phyloP scores from a whole-genome alignment of 176 grass and related monocot genomes.

The Thinopyrum elongatum region DNA sequence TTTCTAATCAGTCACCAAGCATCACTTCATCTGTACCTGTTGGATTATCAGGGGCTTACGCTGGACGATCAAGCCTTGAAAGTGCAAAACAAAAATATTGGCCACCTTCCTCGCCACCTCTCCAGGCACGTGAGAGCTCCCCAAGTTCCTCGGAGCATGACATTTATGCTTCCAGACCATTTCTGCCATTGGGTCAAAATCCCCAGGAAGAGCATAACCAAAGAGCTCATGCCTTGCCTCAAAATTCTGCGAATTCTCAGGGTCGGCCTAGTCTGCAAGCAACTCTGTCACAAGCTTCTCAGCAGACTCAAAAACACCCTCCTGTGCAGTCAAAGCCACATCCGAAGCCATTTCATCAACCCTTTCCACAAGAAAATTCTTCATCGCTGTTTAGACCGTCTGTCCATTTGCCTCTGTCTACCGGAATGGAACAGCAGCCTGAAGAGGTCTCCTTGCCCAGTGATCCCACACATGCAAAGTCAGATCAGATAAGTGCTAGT shows the following conservation, averaged over 20 bases:
- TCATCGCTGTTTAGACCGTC: conserved; percentile 20
- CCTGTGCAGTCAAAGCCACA: conserved; percentile 34
- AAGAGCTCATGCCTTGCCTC: conserved; percentile 29
- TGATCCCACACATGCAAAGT: conserved; percentile 27
- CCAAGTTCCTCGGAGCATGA: conserved; percentile 51
- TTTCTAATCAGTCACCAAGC: conserved; percentile 44
- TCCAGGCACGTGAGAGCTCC: conserved; percentile 43
- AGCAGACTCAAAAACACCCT: conserved; percentile 47
- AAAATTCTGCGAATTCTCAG: conserved; percentile 31
- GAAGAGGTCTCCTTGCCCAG: conserved; percentile 39
- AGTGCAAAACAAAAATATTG: conserved; percentile 54
- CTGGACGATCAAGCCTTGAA: conserved; percentile 50
- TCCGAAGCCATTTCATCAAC: conserved; percentile 29
- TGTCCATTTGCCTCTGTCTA: conserved; percentile 17
- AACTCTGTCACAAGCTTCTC: conserved; percentile 13
- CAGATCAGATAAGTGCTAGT: conserved; percentile 38
- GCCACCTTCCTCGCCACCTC: conserved; percentile 49
- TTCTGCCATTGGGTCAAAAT: conserved; percentile 39
- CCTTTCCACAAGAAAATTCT: conserved; percentile 35
- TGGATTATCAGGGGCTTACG: conserved; percentile 29
- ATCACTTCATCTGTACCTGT: conserved; percentile 50
- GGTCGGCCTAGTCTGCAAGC: conserved; percentile 4
- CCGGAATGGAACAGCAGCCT: conserved; percentile 7
- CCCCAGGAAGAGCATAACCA: conserved; percentile 36
- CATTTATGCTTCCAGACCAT: conserved; percentile 41